Evolutionary conservation across 1,139 yeast species (phyloP).

Genomic region (Candida buenavistaensis): DNA sequence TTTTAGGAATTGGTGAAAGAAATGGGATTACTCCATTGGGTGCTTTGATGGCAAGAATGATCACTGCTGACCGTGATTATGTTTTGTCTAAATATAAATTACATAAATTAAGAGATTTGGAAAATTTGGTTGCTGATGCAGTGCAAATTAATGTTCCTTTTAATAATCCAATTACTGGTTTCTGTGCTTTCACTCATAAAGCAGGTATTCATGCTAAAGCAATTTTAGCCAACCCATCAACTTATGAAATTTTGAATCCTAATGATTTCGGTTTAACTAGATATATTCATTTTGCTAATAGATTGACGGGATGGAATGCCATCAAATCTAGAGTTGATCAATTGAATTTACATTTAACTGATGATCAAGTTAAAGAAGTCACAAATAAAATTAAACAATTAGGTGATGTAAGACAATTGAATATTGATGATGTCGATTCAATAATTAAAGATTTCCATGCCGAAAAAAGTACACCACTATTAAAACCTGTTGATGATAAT

Average conservation of each 20-base stretch:
- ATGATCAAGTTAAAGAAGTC: conserved; percentile 93
- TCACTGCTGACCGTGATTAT: conserved; percentile 97
- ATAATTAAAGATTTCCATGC: conserved; percentile 93
- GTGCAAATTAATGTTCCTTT: conserved; percentile 97
- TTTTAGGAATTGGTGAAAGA: conserved; percentile 97
- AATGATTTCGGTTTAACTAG: conserved; percentile 93
- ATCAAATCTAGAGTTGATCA: conserved; percentile 98
- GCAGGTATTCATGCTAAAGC: conserved; percentile 99
- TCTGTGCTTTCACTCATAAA: conserved; percentile 99
- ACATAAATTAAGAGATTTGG: conserved; percentile 94
- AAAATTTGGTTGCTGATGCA: conserved; percentile 94
- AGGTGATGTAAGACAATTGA: conserved; percentile 93
- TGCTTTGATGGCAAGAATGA: conserved; percentile 98
- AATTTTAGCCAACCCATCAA: conserved; percentile 95
- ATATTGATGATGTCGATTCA: conserved; percentile 96
- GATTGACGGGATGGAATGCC: conserved; percentile 99
- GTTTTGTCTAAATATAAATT: conserved; percentile 93
- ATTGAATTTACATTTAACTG: conserved; percentile 85
- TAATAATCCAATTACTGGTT: conserved; percentile 98
- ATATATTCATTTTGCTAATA: conserved; percentile 95
- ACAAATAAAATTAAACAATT: conserved; percentile 89
- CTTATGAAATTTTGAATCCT: conserved; percentile 95
- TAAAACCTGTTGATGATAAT: conserved; percentile 17
- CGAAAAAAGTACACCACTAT: conserved; percentile 36
- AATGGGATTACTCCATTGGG: conserved; percentile 98